A percentile compares a stretch with the other conserved stretches of the same genome.
Conservation (phyloP, 1,139 yeast species). For the Debaryomyces sp. region DNA sequence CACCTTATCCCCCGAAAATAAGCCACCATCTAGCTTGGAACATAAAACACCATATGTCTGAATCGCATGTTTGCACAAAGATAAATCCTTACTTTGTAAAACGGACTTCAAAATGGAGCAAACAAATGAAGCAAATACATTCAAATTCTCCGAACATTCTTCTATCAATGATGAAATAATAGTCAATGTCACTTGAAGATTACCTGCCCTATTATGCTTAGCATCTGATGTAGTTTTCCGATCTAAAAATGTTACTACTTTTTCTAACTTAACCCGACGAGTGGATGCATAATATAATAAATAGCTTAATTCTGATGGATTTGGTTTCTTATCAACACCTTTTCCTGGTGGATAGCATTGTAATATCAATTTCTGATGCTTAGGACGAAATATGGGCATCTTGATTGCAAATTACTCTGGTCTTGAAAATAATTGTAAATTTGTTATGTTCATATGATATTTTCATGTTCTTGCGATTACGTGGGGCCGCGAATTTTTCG, state of each 20-base stretch:
- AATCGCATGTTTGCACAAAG: constrained; percentile 54
- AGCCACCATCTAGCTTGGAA: constrained; percentile 61
- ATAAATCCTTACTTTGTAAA: constrained; percentile 54
- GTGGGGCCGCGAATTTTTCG: constrained; percentile 7
- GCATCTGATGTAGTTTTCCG: constrained; percentile 68
- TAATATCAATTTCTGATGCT: constrained; percentile 85
- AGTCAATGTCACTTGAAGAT: constrained; percentile 77
- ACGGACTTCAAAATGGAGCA: constrained; percentile 51
- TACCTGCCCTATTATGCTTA: constrained; percentile 67
- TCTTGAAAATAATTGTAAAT: neutral
- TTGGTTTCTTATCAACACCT: constrained; percentile 83
- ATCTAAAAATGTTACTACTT: constrained; percentile 73
- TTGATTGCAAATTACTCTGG: neutral
- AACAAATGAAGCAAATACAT: constrained; percentile 72
- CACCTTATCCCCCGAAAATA: constrained; percentile 71
- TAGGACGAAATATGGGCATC: constrained; percentile 56
- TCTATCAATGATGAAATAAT: constrained; percentile 70
- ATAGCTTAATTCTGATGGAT: constrained; percentile 87
- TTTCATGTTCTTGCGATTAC: neutral
- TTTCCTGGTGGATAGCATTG: constrained; percentile 95
- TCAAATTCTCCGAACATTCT: constrained; percentile 80
- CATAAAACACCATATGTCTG: constrained; percentile 64
- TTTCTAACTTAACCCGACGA: constrained; percentile 82
- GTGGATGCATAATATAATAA: constrained; percentile 91
- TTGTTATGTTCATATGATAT: neutral